These are phyloP conservation scores for Emericellopsis cladophorae DNA, from an alignment of 2,329 filamentous ascomycete species.

Conservation along the genomic window DNA sequence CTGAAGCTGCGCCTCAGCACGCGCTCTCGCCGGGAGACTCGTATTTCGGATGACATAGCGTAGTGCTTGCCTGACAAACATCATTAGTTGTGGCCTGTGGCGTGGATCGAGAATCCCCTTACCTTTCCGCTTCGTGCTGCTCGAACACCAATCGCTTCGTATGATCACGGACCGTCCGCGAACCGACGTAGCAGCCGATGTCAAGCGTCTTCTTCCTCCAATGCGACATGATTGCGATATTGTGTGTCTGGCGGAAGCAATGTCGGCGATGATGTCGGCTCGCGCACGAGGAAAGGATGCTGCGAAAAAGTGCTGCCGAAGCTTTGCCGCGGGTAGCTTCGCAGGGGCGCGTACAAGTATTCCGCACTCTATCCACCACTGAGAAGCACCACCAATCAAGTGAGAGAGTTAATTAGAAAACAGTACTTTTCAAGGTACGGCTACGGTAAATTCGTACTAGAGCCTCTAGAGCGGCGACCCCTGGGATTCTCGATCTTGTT, in stretches of 20 bases:
- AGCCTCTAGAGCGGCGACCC: no score
- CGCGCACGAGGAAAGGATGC: no score
- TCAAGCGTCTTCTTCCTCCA: slow-evolving; percentile 88
- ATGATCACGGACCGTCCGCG: slow-evolving; percentile 81
- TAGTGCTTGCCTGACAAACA: slow-evolving; percentile 64
- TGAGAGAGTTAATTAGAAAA: no score
- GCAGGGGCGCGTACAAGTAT: no score
- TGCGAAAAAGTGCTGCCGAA: no score
- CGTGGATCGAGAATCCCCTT: slow-evolving; percentile 10
- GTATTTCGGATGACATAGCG: slow-evolving; percentile 93
- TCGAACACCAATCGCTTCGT: slow-evolving; percentile 92
- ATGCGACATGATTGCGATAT: slow-evolving; percentile 53
- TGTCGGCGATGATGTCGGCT: no score
- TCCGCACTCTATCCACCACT: not conserved
- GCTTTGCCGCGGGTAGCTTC: no score
- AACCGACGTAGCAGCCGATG: slow-evolving; percentile 76
- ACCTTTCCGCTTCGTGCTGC: slow-evolving; percentile 81
- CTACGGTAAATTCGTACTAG: no score
- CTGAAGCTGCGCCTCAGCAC: slow-evolving; percentile 87
- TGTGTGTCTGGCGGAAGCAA: no score
- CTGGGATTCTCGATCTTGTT: no score
- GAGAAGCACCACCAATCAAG: no score
- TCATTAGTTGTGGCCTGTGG: not conserved
- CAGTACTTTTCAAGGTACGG: no score
- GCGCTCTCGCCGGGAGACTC: slow-evolving; percentile 64